phyloP scores from a whole-genome alignment of 768 basidiomycete species.

The Hygrocybe coccinea region DNA sequence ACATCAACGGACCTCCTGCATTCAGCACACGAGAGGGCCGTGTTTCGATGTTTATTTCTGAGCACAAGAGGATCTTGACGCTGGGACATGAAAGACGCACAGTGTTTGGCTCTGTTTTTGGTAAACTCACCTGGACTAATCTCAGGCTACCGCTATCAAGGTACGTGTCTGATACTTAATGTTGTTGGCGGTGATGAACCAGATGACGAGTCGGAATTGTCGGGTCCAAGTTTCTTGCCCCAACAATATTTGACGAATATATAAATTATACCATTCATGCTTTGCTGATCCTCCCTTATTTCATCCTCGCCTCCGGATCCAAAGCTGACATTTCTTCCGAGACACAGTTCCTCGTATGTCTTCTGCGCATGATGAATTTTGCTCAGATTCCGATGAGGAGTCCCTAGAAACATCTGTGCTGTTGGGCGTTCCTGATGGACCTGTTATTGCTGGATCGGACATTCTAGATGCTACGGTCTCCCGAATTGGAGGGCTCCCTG shows the following conservation, averaged over 20 bases:
- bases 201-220: constrained; percentile 80
- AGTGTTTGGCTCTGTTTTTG: no score
- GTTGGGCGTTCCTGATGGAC: constrained; percentile 77
- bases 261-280: constrained; percentile 87
- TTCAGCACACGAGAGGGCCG: constrained; percentile 61
- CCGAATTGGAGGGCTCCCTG: constrained; percentile 85
- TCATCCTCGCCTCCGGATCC: constrained; percentile 12
- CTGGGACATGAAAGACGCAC: no score
- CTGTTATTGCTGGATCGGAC: constrained; percentile 52
- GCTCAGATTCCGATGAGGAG: constrained; percentile 80
- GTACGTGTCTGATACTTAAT: no score
- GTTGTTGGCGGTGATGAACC: no score
- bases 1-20: constrained; percentile 57
- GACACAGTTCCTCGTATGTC: constrained; percentile 33
- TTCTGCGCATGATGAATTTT: constrained; percentile 48
- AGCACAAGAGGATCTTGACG: constrained; percentile 30
- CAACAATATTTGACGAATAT: constrained; percentile 57
- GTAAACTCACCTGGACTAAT: no score
- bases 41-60: constrained; percentile 46
- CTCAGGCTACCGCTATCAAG: no score
- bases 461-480: constrained; percentile 76
- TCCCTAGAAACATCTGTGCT: constrained; percentile 68
- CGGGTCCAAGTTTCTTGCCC: constrained; percentile 55
- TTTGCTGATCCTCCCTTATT: constrained; percentile 56
- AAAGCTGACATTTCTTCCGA: constrained; percentile 5